A percentile compares a stretch with the other conserved stretches of the same genome.
Conservation (phyloP, 106 monocot genomes). For the Posidonia australis region DNA sequence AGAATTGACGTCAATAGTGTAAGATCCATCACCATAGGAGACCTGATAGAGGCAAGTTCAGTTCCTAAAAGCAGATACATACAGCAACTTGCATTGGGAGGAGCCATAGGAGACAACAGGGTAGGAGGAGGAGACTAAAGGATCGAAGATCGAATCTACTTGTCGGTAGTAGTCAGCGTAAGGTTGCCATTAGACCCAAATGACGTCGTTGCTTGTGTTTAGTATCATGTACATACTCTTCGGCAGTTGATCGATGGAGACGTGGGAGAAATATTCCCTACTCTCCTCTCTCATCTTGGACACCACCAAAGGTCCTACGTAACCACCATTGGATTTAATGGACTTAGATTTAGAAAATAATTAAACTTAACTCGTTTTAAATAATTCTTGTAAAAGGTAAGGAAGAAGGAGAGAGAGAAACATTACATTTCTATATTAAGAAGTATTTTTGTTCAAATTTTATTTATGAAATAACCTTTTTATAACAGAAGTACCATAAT, state of each 20-base stretch:
- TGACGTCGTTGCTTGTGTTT: constrained; percentile 82
- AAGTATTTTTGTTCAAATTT: no score
- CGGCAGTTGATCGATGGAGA: constrained; percentile 47
- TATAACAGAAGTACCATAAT: no score
- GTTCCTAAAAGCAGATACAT: constrained; percentile 56
- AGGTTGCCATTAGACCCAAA: constrained; percentile 76
- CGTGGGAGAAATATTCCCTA: constrained; percentile 76
- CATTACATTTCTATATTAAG: no score
- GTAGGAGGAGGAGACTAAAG: constrained; percentile 46
- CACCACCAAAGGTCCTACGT: no score
- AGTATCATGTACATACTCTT: constrained; percentile 56
- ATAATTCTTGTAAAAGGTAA: no score
- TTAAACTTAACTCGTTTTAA: no score
- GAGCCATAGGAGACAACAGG: constrained; percentile 37
- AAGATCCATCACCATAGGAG: constrained; percentile 83
- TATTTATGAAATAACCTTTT: no score
- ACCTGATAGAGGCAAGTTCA: constrained; percentile 67
- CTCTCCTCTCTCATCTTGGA: constrained; percentile 68
- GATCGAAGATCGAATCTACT: constrained; percentile 53
- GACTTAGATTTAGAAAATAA: no score
- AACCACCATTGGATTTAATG: no score
- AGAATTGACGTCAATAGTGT: constrained; percentile 47
- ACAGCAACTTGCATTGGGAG: constrained; percentile 36
- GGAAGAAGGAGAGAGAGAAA: no score
- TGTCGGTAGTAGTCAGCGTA: constrained; percentile 79